phyloP scores from a whole-genome alignment of 148 eudicot species.

The Silene uniflora region DNA sequence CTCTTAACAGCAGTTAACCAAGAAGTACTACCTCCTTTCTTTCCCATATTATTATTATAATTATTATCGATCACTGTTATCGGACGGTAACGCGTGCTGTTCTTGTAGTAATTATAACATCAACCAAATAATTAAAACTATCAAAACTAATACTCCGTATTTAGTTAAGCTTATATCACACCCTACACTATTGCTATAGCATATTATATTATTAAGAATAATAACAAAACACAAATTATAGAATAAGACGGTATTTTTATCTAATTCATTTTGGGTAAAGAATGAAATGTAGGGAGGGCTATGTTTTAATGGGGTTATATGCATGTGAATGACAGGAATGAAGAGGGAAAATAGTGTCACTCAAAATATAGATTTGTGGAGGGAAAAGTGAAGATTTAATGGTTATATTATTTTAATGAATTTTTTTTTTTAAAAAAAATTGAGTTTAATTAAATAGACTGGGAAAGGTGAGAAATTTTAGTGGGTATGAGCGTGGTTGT shows the following conservation, averaged over 20 bases:
- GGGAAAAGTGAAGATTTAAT: conserved; percentile 19
- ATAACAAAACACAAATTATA: not conserved
- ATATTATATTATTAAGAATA: not conserved
- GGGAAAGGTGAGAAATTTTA: conserved; percentile 30
- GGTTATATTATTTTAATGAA: not conserved
- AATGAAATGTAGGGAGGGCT: not conserved
- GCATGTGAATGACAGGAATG: conserved; percentile 3
- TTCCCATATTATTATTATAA: conserved; percentile 21
- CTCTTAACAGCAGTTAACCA: conserved; percentile 80
- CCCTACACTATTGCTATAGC: conserved; percentile 14
- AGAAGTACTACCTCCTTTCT: conserved; percentile 38
- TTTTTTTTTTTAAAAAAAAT: no score
- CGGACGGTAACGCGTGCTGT: no score
- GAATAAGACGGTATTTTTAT: no score
- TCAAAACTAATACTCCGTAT: no score
- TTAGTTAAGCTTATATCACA: not conserved
- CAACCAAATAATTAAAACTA: conserved; percentile 16
- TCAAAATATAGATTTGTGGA: conserved; percentile 11
- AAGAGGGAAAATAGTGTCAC: conserved; percentile 11
- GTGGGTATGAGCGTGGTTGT: conserved; percentile 37
- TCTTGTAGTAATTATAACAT: not conserved
- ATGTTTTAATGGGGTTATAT: conserved; percentile 10
- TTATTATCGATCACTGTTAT: no score
- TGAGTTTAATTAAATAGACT: not conserved
- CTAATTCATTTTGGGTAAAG: not conserved